A percentile compares a stretch with the other conserved stretches of the same genome.
Evolutionary conservation across 805 yeast genomes (phyloP).

Genomic region (Saccharomycopsis sp.): DNA sequence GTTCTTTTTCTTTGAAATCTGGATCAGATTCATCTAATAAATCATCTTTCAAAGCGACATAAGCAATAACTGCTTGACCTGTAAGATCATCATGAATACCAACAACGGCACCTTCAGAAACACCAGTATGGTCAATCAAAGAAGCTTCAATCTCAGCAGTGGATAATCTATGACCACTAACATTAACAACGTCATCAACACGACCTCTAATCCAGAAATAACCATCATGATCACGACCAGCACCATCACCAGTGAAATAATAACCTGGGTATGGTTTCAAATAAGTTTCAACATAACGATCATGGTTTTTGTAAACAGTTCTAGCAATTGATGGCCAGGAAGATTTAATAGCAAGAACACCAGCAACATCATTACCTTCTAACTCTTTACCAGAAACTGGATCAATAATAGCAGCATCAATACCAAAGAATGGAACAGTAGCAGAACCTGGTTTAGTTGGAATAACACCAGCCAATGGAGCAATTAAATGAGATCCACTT

Average conservation of each 20-base stretch:
- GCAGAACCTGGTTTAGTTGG: slow-evolving; percentile 98
- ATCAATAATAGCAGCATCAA: slow-evolving; percentile 83
- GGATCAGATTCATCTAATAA: slow-evolving; percentile 24
- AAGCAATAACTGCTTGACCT: slow-evolving; percentile 96
- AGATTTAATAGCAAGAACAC: slow-evolving; percentile 81
- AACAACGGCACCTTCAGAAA: slow-evolving; percentile 94
- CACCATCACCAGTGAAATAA: slow-evolving; percentile 98
- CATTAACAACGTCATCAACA: slow-evolving; percentile 97
- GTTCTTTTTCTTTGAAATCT: slow-evolving; percentile 22
- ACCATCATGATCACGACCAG: slow-evolving; percentile 94
- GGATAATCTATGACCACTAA: slow-evolving; percentile 95
- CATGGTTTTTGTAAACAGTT: slow-evolving; percentile 84
- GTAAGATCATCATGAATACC: slow-evolving; percentile 92
- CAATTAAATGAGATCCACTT: slow-evolving; percentile 89
- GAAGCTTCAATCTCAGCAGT: slow-evolving; percentile 98
- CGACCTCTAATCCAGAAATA: slow-evolving; percentile 97
- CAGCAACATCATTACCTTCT: slow-evolving; percentile 84
- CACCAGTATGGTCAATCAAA: slow-evolving; percentile 63
- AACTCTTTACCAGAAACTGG: slow-evolving; percentile 86
- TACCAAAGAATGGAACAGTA: slow-evolving; percentile 92
- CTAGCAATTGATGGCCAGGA: slow-evolving; percentile 99
- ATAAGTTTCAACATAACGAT: slow-evolving; percentile 82
- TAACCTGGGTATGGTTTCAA: slow-evolving; percentile 85
- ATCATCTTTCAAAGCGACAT: slow-evolving; percentile 67
- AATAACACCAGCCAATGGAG: slow-evolving; percentile 89